phyloP scores from a whole-genome alignment of 2,329 filamentous ascomycete species.

The Byssothecium circinans region DNA sequence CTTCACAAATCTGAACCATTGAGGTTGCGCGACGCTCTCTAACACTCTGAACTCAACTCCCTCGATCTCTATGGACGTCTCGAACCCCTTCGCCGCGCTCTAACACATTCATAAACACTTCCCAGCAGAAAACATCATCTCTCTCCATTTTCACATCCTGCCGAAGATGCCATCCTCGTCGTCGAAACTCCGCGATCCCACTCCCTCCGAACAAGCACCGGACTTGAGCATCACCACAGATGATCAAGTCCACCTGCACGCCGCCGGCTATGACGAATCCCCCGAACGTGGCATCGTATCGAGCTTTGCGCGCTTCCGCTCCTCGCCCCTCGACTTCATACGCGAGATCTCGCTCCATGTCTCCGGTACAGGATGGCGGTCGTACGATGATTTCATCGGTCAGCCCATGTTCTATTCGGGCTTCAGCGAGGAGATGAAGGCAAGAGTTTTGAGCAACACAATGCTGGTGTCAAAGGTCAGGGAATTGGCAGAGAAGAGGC shows the following conservation, averaged over 20 bases:
- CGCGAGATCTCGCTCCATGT: constrained; percentile 93
- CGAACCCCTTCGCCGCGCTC: background rate
- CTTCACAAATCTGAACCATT: background rate
- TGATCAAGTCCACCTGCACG: constrained; percentile 49
- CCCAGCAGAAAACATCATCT: background rate
- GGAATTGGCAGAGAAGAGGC: constrained; percentile 73
- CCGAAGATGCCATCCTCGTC: constrained; percentile 17
- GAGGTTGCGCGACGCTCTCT: too few species aligned
- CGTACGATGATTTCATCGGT: constrained; percentile 86
- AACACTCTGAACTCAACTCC: too few species aligned
- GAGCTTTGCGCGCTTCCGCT: constrained; percentile 83
- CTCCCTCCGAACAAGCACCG: constrained; percentile 39
- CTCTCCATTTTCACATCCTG: background rate
- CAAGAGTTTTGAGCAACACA: constrained; percentile 71
- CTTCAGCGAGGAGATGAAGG: constrained; percentile 88
- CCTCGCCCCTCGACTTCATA: constrained; percentile 74
- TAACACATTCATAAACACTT: background rate
- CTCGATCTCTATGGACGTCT: too few species aligned
- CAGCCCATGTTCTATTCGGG: constrained; percentile 92
- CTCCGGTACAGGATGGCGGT: constrained; percentile 91
- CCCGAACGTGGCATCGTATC: constrained; percentile 72
- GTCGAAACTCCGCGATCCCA: constrained; percentile 16
- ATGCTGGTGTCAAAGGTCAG: constrained; percentile 74
- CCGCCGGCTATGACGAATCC: constrained; percentile 45
- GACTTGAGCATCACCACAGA: constrained; percentile 52